Evolutionary conservation across 2,329 filamentous ascomycete species (phyloP).

Genomic region (Tolypocladium capitatum): DNA sequence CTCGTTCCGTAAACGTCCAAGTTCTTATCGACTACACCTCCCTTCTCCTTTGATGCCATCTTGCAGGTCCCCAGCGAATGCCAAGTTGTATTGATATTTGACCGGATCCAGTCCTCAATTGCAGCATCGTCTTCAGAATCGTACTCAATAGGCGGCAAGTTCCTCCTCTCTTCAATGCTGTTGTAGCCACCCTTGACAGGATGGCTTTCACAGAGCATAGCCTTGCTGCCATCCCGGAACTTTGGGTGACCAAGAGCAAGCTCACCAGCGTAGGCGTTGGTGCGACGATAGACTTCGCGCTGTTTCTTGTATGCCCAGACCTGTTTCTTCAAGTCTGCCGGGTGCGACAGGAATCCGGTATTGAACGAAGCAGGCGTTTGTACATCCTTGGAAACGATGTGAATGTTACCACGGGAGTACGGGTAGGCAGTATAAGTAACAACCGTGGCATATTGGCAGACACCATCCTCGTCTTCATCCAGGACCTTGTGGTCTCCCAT

Average conservation of each 20-base stretch:
- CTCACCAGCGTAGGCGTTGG: constrained; percentile 36
- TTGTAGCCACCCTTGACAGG: constrained; percentile 6
- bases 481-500: constrained; percentile 2
- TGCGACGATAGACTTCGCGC: constrained; percentile 45
- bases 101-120: constrained; percentile 28
- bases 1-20: background rate
- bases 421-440: constrained; percentile 45
- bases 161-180: constrained; percentile 14
- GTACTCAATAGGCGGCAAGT: constrained; percentile 25
- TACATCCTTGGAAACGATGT: constrained; percentile 35
- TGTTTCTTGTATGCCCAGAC: constrained; percentile 52
- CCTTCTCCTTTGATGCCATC: background rate
- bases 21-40: background rate
- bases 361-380: constrained; percentile 39
- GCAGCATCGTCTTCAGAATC: constrained; percentile 31
- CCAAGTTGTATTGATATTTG: constrained; percentile 26
- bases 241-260: constrained; percentile 24
- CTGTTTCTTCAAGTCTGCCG: constrained; percentile 41
- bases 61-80: constrained; percentile 15
- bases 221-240: constrained; percentile 27
- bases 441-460: constrained; percentile 35
- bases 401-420: constrained; percentile 45
- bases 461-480: background rate
- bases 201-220: constrained; percentile 15
- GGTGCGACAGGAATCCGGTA: constrained; percentile 32